These are phyloP conservation scores for Tulasnella sp. DNA, from an alignment of 768 basidiomycete species.

Conservation along the genomic window DNA sequence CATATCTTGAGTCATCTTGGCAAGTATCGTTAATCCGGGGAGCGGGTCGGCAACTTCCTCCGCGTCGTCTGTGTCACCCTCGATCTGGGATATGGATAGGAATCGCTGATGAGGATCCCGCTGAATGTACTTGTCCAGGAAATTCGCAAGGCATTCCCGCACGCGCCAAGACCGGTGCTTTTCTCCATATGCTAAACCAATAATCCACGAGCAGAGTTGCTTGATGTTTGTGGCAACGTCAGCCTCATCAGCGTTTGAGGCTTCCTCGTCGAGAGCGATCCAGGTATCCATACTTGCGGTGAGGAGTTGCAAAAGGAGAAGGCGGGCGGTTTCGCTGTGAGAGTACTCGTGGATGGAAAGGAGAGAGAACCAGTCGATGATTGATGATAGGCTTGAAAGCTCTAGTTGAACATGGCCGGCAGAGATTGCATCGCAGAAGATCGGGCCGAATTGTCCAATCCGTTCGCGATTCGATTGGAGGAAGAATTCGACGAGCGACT, in stretches of 20 bases:
- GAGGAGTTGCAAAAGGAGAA: constrained; percentile 63
- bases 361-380: constrained; percentile 59
- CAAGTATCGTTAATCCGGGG: constrained; percentile 47
- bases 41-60: constrained; percentile 43
- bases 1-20: constrained; percentile 60
- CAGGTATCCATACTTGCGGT: constrained; percentile 67
- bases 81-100: constrained; percentile 49
- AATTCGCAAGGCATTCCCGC: constrained; percentile 64
- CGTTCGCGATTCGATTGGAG: constrained; percentile 50
- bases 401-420: constrained; percentile 54
- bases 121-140: constrained; percentile 67
- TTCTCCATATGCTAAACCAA: constrained; percentile 48
- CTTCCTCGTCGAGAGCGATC: constrained; percentile 43
- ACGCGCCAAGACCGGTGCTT: constrained; percentile 65
- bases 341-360: constrained; percentile 56
- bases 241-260: constrained; percentile 37
- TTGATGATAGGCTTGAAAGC: constrained; percentile 52
- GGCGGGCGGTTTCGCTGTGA: constrained; percentile 56
- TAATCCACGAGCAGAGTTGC: constrained; percentile 60
- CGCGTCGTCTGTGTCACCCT: constrained; percentile 37
- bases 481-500: constrained; percentile 19
- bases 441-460: constrained; percentile 61
- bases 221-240: constrained; percentile 54
- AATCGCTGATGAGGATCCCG: constrained; percentile 57
- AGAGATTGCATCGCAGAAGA: constrained; percentile 61